Evolutionary conservation across 768 basidiomycete genomes (phyloP), one percentile per base, ranked within the genome.

Genomic region (Calocera viscosa): DNA sequence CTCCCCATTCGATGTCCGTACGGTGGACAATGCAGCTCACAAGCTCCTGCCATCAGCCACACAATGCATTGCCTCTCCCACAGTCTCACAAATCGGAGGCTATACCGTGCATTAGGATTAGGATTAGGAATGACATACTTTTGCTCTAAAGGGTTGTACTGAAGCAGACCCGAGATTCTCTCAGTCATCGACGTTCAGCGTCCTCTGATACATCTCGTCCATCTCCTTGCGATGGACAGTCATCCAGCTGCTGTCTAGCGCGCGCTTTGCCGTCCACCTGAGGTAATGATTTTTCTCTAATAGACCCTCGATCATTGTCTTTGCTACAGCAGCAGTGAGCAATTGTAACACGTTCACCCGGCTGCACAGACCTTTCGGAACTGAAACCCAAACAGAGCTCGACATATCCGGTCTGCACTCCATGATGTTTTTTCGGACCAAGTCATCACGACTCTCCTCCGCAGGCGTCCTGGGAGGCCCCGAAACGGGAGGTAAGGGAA

Each of bases 11-110:
- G 43, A 47, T 30, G 2, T 60, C 53, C 43, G 2, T 28, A 16
- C 30, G 53, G 30, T 60, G 53, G 26, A 60, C 53, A 60, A 60
- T 60, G 53, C 53, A 60, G 30, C 53, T 26, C 53, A 60, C 30
- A 47, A 19, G 43, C 24, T 17, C 43, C 7, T 47, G 19, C 7
- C 19, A 47, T 5, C 19, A 24, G 7, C 5, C 5, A 47, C 43
- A 19, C 24, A 3, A 8, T 47, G 43, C 5, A 24, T 47, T 5
- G 24, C 16, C 5, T 5, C 35, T 38, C 14, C 5, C 5, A 38
- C 35, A 38, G 43, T 7, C 43, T 3, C 43, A 19, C 7, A 47
- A 19, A 19, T 47, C 43, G 19, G 5, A 38, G 35, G 35, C n/a
- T n/a, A 38, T 5, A 47, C 7, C 43, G 24, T 47, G 43, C 43